Evolutionary conservation across 1,284 basidiomycete genomes (phyloP), one percentile per base, ranked within the genome.

Genomic region (Rhodotorula sp.): DNA sequence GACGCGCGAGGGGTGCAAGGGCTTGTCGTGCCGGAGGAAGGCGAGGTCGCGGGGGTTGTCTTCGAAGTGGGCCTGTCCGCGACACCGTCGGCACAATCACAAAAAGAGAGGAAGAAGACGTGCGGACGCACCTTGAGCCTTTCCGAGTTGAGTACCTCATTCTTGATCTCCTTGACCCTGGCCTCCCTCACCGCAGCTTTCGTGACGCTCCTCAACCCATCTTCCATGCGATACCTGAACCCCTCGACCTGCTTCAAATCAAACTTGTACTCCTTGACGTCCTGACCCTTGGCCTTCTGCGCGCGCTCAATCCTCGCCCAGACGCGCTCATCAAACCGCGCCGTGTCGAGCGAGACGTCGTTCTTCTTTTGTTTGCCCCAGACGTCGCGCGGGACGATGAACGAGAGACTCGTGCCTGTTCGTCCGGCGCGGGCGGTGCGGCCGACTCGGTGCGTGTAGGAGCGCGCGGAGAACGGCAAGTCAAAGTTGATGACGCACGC

Each of bases 401-500:
- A 97, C 0, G 92, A 94, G 20, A 99, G 83, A 0, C 94, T 87
- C 82, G 96, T 92, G 13, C 96, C 96, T 0, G 91, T 90, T 47
- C 92, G 88, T 1, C 96, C 95, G 0, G 94, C 96, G 51, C 96
- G 90, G 6, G 75, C 75, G 0, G 95, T 99, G 30, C 95, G 88
- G 10, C 96, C 96, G 20, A 99, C 90, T 58, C 96, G 90, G 80
- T 99, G 96, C 4, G 91, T 94, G 80, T 99, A 99, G 4, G 92
- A 86, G n/a, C 88, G 88, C 5, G 91, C 85, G 1, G 92, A 89
- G 5, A 87, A 85, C 0, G 96, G 96, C 13, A 99, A 85, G 81
- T 99, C 96, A 81, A 99, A 99, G 83, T 99, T 99, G 81, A 99
- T 87, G 13, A 99, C 96, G 77, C 94, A 98, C 4, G 94, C 89